A percentile compares a stretch with the other conserved stretches of the same genome.
Evolutionary conservation across 805 yeast genomes (phyloP).

Genomic region (Teunomyces cretensis): DNA sequence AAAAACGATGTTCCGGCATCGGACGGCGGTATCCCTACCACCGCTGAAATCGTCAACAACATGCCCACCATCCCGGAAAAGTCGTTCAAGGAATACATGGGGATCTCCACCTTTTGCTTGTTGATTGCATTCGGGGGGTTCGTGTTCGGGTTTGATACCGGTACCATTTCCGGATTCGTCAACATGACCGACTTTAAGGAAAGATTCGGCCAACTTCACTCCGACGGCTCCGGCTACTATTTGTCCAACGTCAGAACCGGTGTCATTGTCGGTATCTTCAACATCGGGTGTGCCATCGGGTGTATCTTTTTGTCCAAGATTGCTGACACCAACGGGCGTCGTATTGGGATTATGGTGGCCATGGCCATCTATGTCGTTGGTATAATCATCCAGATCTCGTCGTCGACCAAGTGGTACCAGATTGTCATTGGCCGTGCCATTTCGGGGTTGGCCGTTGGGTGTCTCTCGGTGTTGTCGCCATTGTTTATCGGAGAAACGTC

Average conservation of each 20-base stretch:
- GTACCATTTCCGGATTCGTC: slow-evolving; percentile 72
- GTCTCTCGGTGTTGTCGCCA: slow-evolving; percentile 67
- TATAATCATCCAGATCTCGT: slow-evolving; percentile 57
- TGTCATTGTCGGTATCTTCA: slow-evolving; percentile 55
- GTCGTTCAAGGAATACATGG: slow-evolving; percentile 30
- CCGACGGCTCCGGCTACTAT: slow-evolving; percentile 36
- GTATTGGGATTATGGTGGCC: slow-evolving; percentile 51
- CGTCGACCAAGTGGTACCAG: slow-evolving; percentile 59
- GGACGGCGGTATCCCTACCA: not conserved
- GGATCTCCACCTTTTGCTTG: slow-evolving; percentile 45
- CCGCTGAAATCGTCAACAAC: slow-evolving; percentile 10
- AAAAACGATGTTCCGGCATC: not conserved
- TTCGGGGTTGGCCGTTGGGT: slow-evolving; percentile 74
- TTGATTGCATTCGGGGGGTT: slow-evolving; percentile 74
- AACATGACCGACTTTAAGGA: slow-evolving; percentile 56
- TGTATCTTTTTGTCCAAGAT: slow-evolving; percentile 57
- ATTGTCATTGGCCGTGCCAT: slow-evolving; percentile 61
- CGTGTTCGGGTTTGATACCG: slow-evolving; percentile 78
- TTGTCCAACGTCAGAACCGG: slow-evolving; percentile 52
- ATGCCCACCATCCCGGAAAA: slow-evolving; percentile 28
- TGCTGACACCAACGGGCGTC: slow-evolving; percentile 64
- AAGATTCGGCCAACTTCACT: slow-evolving; percentile 47
- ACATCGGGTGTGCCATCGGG: slow-evolving; percentile 73
- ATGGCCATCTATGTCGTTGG: slow-evolving; percentile 62
- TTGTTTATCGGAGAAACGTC: slow-evolving; percentile 67